Evolutionary conservation across 2,329 filamentous ascomycete species (phyloP).

Genomic region (Escovopsis sp.): DNA sequence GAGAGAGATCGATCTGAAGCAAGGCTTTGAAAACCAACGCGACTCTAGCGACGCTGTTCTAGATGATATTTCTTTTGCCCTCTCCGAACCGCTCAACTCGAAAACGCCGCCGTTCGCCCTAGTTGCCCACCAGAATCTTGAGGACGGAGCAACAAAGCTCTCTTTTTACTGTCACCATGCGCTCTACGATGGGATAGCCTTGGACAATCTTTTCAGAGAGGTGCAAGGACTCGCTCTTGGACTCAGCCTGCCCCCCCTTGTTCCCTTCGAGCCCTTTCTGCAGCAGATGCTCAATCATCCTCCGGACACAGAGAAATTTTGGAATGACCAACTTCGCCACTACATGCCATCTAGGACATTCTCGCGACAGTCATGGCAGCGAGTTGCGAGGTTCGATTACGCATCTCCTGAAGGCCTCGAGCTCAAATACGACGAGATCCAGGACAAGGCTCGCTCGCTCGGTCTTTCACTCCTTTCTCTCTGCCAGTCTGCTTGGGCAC

Average conservation of each 20-base stretch:
- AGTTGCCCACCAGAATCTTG: slow-evolving; percentile 24
- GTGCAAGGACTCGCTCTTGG: slow-evolving; percentile 43
- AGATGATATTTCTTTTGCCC: too few species aligned
- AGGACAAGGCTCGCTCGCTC: slow-evolving; percentile 32
- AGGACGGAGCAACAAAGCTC: slow-evolving; percentile 17
- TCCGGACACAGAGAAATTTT: slow-evolving; percentile 44
- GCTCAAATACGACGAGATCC: slow-evolving; percentile 28
- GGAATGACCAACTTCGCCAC: slow-evolving; percentile 39
- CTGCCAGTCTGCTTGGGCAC: slow-evolving; percentile 59
- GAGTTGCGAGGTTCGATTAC: too few species aligned
- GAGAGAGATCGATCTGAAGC: slow-evolving; percentile 18
- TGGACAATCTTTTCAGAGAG: slow-evolving; percentile 53
- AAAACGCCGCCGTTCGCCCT: slow-evolving; percentile 29
- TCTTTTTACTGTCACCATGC: slow-evolving; percentile 58
- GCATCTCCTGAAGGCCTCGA: slow-evolving; percentile 11
- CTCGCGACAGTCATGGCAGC: too few species aligned
- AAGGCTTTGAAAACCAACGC: too few species aligned
- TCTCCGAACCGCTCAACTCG: slow-evolving; percentile 28
- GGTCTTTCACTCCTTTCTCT: slow-evolving; percentile 49
- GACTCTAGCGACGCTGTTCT: too few species aligned
- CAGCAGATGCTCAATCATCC: slow-evolving; percentile 35
- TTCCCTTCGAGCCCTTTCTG: slow-evolving; percentile 50
- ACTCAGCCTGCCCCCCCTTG: slow-evolving; percentile 27
- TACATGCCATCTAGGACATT: slow-evolving; percentile 25
- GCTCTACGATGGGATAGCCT: slow-evolving; percentile 71